Base-by-base conservation (phyloP, 305 asterid species). In the Lippia alba region DNA sequence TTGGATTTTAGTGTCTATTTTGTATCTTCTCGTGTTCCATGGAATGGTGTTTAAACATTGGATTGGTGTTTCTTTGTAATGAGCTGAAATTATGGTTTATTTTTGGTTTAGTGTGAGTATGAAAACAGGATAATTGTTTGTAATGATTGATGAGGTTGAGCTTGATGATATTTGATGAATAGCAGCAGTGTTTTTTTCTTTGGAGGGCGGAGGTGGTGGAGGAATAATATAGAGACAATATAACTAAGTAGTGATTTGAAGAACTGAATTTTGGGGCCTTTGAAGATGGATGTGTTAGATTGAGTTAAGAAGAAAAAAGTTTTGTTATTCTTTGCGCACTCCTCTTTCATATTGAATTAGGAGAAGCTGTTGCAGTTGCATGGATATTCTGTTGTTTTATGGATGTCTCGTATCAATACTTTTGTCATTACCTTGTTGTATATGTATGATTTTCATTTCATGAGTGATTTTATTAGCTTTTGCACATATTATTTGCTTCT, bases 281-380 rank as follows among this genome's bases (percentile, higher is more conserved):
- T 51, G 81, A 54, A 64, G 41, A 16, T 67, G 30, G 8, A 32
- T 59, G 50, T 67, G 48, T 57, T 32, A 30, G 48, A 50, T 41
- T 36, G 49, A 65, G 53, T 41, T 12, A 45, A 18, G 45, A 69
- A 6, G 12, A 41, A n/a, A 7, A 12, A 56, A 6, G 15, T 55
- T 19, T 10, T 41, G 34, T 20, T 48, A 63, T 34, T 11, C 30
- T 56, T 19, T 69, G 51, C 24, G 1, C 3, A 48, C 39, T 19
- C 8, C 6, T 4, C 51, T 66, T 14, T 30, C 17, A 5, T 39
- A 14, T 17, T 10, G 53, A 55, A 15, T 48, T 75, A 39, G 50
- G 58, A 46, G 3, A 55, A 8, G 49, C 15, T 61, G n/a, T 1
- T 69, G 36, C 30, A 24, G 30, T 36, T 36, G 6, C 12, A 6